Base-by-base conservation (phyloP, 768 basidiomycete species). In the Daedalea quercina region DNA sequence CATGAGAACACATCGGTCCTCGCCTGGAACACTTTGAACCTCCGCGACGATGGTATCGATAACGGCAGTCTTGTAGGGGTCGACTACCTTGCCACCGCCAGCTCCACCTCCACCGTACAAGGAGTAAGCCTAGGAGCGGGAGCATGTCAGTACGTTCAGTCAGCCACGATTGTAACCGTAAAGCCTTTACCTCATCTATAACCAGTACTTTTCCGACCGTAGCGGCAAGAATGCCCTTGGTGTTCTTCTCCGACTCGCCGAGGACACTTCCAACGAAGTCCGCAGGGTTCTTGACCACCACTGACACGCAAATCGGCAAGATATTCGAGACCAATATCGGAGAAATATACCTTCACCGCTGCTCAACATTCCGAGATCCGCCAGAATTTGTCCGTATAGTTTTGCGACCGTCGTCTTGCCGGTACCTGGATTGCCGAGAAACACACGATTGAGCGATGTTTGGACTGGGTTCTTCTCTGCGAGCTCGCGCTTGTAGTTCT, bases 1-100 rank as follows among this genome's bases (percentile, higher is more conserved):
- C 42, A 87, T 63, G 11, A 87, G 67, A 0, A 87, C 80, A 50
- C 82, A 85, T 26, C 84, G 74, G 61, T 87, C 85, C 60, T 87
- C 85, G 3, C 85, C 84, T 0, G 81, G 81, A 0, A 75, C 74
- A 43, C 76, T 83, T 58, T 87, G 85, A 2, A 87, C 77, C 63
- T 87, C 85, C 0, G 85, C 85, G 0, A 87, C 85, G 25, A 87
- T 77, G 0, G 85, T 85, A 60, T 87, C 85, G 25, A 87, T 84
- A 40, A 87, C 85, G 0, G 83, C 75, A 1, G 80, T 82, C 56
- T 85, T 85, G 65, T 68, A 86, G 0, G 71, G 63, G 56, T 87
- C 82, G 17, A 4, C 22, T 12, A 31, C 26, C 12, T 48, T 33
- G 12, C 47, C 47, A 15, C 58, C 67, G 33, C 50, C 25, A 3